Conservation (phyloP, 2,329 filamentous ascomycete genomes). For the Penicillium sp. region DNA sequence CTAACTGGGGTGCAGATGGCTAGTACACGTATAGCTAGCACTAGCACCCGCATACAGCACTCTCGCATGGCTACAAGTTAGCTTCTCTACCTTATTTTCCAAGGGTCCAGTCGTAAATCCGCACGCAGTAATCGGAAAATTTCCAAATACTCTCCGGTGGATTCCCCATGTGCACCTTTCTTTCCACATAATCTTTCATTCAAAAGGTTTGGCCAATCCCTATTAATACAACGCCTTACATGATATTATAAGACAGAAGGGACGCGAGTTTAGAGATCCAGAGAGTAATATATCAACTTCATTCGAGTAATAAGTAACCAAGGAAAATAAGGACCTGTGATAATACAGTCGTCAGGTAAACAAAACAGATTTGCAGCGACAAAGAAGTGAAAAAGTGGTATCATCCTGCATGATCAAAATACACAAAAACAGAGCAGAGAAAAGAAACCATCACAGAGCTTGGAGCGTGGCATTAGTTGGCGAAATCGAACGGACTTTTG, state of each 20-base stretch:
- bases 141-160: too few relatives aligned
- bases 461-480: constrained; percentile 22
- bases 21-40: too few relatives aligned
- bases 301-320: constrained; percentile 4
- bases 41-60: too few relatives aligned
- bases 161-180: too few relatives aligned
- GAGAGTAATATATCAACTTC: not conserved
- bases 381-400: constrained; percentile 32
- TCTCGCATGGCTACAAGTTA: too few relatives aligned
- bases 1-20: too few relatives aligned
- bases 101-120: too few relatives aligned
- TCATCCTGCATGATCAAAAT: constrained; percentile 34
- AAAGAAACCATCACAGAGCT: constrained; percentile 25
- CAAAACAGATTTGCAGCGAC: constrained; percentile 16
- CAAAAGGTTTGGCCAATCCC: not conserved
- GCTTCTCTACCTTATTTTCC: too few relatives aligned
- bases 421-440: constrained; percentile 11
- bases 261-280: not conserved
- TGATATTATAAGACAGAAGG: not conserved
- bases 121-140: too few relatives aligned
- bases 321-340: constrained; percentile 14
- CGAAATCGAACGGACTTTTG: constrained; percentile 22
- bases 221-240: not conserved
- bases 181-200: too few relatives aligned
- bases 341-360: constrained; percentile 24